These are phyloP conservation scores for Pneumocystis wakefieldiae DNA, from an alignment of 1,139 yeast species.

Conservation along the genomic window DNA sequence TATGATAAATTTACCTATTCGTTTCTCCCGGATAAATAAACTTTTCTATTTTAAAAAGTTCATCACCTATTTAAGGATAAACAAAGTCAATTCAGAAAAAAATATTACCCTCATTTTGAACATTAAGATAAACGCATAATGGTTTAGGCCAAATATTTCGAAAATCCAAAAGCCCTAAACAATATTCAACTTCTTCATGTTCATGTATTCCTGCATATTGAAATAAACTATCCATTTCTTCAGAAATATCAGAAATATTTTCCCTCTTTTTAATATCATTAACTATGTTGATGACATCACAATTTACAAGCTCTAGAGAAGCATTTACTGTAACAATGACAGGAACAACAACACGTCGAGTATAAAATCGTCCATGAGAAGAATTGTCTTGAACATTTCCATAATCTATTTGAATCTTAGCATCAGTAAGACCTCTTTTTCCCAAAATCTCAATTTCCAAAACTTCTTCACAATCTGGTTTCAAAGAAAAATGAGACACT, in stretches of 20 bases:
- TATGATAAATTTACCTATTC: background rate
- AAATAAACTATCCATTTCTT: background rate
- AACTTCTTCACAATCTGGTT: constrained; percentile 15
- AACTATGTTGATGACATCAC: constrained; percentile 48
- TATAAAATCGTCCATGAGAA: constrained; percentile 22
- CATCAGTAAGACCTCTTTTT: constrained; percentile 57
- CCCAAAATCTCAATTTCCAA: constrained; percentile 53
- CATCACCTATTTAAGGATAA: constrained; percentile 11
- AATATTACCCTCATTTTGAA: constrained; percentile 13
- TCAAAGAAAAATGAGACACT: constrained; percentile 11
- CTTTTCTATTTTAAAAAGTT: constrained; percentile 17
- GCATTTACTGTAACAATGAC: constrained; percentile 53
- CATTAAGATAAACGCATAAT: constrained; percentile 18
- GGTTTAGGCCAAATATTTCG: constrained; percentile 49
- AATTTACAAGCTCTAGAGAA: constrained; percentile 58
- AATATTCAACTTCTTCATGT: constrained; percentile 35
- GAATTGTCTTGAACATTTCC: constrained; percentile 24
- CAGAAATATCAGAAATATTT: background rate
- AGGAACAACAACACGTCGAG: constrained; percentile 48
- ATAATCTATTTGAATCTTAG: constrained; percentile 53
- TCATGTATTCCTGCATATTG: constrained; percentile 1
- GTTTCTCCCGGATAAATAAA: constrained; percentile 37
- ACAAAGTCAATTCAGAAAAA: background rate
- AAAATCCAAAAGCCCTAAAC: constrained; percentile 51
- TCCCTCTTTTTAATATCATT: constrained; percentile 5